Evolutionary conservation across 2,329 filamentous ascomycete genomes (phyloP).

Genomic region (Sphaerulina populicola): DNA sequence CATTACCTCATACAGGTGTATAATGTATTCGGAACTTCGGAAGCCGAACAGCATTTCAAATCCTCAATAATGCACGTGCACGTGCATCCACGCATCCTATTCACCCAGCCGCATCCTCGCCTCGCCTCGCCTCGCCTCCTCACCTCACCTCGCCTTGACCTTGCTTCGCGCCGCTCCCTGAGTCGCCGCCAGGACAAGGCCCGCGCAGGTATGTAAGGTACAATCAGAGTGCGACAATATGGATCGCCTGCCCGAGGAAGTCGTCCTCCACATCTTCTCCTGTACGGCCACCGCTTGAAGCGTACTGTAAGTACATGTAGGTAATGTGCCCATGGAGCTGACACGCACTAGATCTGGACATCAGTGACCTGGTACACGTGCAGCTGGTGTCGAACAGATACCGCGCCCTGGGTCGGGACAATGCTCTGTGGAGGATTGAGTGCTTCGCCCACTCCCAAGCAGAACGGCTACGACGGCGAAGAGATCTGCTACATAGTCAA

Average conservation of each 20-base stretch:
- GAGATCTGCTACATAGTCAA: conserved; percentile 32
- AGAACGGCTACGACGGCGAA: conserved; percentile 53
- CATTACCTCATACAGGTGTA: no score
- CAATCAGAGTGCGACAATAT: no score
- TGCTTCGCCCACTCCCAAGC: conserved; percentile 65
- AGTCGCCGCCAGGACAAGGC: background rate
- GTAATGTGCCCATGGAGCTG: conserved; percentile 6
- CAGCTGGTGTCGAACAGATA: conserved; percentile 63
- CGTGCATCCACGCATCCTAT: background rate
- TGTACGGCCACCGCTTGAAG: conserved; percentile 29
- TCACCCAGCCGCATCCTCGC: background rate
- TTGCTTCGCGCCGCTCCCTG: background rate
- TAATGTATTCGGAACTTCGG: no score
- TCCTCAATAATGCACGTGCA: no score
- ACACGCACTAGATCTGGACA: conserved; percentile 49
- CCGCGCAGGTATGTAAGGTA: no score
- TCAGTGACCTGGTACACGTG: conserved; percentile 55
- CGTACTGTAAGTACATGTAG: background rate
- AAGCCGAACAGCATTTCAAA: no score
- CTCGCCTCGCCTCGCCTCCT: background rate
- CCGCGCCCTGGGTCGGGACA: conserved; percentile 60
- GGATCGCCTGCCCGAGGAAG: conserved; percentile 34
- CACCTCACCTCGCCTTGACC: background rate
- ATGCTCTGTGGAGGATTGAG: conserved; percentile 64
- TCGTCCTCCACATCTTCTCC: conserved; percentile 38